These are phyloP conservation scores for Mycena sp. DNA, from an alignment of 1,284 basidiomycete genomes.

Conservation along the genomic window DNA sequence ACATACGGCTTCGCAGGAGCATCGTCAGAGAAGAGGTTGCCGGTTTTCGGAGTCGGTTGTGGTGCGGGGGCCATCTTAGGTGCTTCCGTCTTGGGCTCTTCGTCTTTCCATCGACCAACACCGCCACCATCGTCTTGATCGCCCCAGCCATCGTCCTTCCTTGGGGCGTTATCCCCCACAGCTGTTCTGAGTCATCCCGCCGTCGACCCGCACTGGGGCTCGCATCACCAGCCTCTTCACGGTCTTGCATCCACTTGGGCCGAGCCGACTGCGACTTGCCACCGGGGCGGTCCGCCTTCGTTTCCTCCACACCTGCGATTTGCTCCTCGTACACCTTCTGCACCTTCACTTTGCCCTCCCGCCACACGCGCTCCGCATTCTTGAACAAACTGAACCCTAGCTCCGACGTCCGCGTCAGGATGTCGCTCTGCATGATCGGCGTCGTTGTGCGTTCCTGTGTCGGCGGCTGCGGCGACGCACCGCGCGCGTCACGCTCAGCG, in stretches of 20 bases:
- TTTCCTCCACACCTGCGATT: constrained; percentile 35
- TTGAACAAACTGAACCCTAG: constrained; percentile 86
- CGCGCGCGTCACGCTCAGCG: constrained; percentile 16
- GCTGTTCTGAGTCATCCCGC: constrained; percentile 7
- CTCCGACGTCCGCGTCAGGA: constrained; percentile 88
- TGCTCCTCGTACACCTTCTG: constrained; percentile 87
- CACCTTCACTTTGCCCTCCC: constrained; percentile 83
- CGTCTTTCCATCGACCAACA: constrained; percentile 21
- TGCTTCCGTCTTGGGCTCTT: constrained; percentile 26
- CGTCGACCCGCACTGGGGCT: constrained; percentile 11
- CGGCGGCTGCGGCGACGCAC: constrained; percentile 7
- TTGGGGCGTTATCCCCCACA: constrained; percentile 38
- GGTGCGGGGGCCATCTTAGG: constrained; percentile 23
- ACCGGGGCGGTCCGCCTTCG: constrained; percentile 22
- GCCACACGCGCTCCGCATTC: constrained; percentile 90
- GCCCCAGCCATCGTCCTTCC: constrained; percentile 29
- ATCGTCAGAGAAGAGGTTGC: constrained; percentile 57
- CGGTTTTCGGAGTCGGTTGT: constrained; percentile 36
- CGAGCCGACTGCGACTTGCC: constrained; percentile 49
- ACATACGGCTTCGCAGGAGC: constrained; percentile 55
- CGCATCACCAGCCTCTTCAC: constrained; percentile 11
- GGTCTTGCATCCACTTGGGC: constrained; percentile 91
- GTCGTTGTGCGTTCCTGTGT: constrained; percentile 7
- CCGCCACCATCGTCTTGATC: constrained; percentile 5
- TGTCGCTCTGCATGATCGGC: constrained; percentile 20